Evolutionary conservation across 2,329 filamentous ascomycete genomes (phyloP).

Genomic region (Cryphonectria japonica): DNA sequence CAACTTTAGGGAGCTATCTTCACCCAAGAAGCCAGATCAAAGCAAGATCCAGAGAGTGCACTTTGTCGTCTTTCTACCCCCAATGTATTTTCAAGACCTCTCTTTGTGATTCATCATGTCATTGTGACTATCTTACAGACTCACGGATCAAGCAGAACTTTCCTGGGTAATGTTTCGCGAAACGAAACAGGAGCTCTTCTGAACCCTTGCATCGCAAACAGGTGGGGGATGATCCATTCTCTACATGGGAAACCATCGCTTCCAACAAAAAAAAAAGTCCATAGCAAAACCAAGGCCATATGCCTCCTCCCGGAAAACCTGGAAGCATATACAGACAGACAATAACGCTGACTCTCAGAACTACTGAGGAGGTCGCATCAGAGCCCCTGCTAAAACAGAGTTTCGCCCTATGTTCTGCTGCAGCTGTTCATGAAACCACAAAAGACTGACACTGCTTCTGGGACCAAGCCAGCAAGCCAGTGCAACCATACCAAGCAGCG

Average conservation of each 20-base stretch:
- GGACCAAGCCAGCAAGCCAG: neutral
- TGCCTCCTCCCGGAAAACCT: neutral
- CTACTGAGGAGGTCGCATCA: constrained; percentile 6
- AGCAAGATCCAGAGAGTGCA: neutral
- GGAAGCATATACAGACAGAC: neutral
- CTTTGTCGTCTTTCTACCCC: neutral
- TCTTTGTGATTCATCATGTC: neutral
- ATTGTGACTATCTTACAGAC: neutral
- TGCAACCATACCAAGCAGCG: neutral
- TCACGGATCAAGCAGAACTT: neutral
- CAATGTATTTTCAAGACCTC: neutral
- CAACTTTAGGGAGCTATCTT: neutral
- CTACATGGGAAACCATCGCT: neutral
- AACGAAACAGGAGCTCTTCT: constrained; percentile 14
- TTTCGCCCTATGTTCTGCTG: neutral
- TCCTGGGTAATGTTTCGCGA: constrained; percentile 9
- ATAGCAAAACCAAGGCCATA: neutral
- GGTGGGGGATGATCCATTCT: neutral
- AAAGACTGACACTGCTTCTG: neutral
- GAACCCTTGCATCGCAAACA: neutral
- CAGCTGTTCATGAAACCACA: neutral
- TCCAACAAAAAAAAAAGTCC: neutral
- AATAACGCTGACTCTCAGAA: neutral
- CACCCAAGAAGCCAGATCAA: neutral
- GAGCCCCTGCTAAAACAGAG: neutral